A percentile compares a stretch with the other conserved stretches of the same genome.
These are phyloP conservation scores for Suhomyces sp. DNA, from an alignment of 805 yeast genomes.

Conservation along the genomic window DNA sequence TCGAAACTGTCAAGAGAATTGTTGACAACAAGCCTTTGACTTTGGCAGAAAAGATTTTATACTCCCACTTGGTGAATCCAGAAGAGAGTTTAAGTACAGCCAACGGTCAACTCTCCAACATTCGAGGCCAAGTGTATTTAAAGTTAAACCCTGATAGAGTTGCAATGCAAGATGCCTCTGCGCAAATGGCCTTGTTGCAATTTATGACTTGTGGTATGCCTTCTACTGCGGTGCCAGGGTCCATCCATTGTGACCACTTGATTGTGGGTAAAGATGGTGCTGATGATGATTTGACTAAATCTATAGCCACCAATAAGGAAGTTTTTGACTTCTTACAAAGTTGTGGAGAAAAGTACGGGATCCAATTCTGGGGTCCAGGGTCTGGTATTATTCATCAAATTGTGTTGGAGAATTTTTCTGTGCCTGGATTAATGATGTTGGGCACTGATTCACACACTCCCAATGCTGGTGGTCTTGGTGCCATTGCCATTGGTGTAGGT, in stretches of 20 bases:
- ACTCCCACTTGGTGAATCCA: slow-evolving; percentile 88
- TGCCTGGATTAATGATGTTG: slow-evolving; percentile 95
- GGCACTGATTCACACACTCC: slow-evolving; percentile 99
- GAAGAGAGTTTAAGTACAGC: slow-evolving; percentile 66
- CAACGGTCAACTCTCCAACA: slow-evolving; percentile 48
- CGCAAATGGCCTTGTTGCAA: slow-evolving; percentile 98
- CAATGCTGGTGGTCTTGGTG: slow-evolving; percentile 98
- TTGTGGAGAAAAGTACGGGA: slow-evolving; percentile 93
- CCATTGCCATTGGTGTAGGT: slow-evolving; percentile 98
- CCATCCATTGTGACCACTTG: slow-evolving; percentile 97
- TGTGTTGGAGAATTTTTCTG: slow-evolving; percentile 92
- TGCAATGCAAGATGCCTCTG: slow-evolving; percentile 99
- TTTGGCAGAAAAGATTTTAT: slow-evolving; percentile 89
- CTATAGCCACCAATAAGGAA: slow-evolving; percentile 85
- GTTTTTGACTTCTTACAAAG: slow-evolving; percentile 92
- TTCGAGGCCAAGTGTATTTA: slow-evolving; percentile 86
- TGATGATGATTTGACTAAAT: slow-evolving; percentile 72
- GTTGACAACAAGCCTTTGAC: slow-evolving; percentile 77
- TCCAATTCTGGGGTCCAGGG: slow-evolving; percentile 99
- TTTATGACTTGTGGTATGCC: slow-evolving; percentile 96
- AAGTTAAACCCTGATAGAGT: slow-evolving; percentile 96
- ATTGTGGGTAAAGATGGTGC: slow-evolving; percentile 97
- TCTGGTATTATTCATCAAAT: slow-evolving; percentile 98
- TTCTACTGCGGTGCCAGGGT: slow-evolving; percentile 86
- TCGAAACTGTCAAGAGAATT: slow-evolving; percentile 61